Base-by-base conservation (phyloP, 2,329 filamentous ascomycete species). In the Xylaria digitata region DNA sequence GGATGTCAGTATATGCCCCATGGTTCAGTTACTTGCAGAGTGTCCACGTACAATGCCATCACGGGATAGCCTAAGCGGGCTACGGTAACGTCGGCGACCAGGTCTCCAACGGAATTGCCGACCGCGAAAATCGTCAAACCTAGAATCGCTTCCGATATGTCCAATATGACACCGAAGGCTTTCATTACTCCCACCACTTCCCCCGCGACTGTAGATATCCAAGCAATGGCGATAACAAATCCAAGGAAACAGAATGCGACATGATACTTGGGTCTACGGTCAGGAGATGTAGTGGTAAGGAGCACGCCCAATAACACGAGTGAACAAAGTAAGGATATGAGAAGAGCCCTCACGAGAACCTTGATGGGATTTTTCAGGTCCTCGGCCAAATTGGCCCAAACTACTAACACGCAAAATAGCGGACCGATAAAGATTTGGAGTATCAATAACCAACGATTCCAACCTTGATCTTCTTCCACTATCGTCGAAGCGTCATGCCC, bases 171-270 rank as follows among this genome's bases (percentile, higher is more conserved):
- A 8, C 96, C 96, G 55, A 98, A 84, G 0, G 96, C 92, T 80
- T 99, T 98, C 70, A 99, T 86, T 6, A 97, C 92, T 37, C 93
- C 94, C 5, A 99, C 96, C 5, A 99, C 96, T 82, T 99, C 95
- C 42, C 93, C 93, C 1, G 96, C 95, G 73, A 99, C 94, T 1
- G 93, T 96, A 45, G 93, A 96, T 73, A 98, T 97, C 96, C 96
- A 99, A 26, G 93, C 92, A 64, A 98, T 96, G 68, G 92, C 90
- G 65, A 98, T 96, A 8, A 91, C 83, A 76, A 99, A 99, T 6
- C 96, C 96, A 42, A 96, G 82, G 75, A 97, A 93, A 76, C 94
- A 97, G 52, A 98, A 85, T 26, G 95, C 76, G 55, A 90, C 90
- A 66, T 94, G 91, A 78, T 92, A 92, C 69, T 85, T 88, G 0